Base-by-base conservation (phyloP, 176 grass and related monocot species). In the Otatea glauca region DNA sequence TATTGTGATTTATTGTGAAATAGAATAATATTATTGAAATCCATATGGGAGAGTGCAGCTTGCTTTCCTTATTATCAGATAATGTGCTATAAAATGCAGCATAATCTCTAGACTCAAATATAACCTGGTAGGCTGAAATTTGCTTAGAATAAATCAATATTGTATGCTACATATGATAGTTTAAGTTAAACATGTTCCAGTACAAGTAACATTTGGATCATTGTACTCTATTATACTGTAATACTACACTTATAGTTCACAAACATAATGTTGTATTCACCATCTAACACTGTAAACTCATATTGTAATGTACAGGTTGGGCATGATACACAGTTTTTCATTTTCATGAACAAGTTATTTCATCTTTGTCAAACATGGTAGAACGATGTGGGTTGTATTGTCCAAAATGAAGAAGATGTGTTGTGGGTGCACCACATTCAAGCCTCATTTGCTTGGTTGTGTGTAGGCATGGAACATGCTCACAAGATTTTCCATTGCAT, bases 61-160 rank as follows among this genome's bases (percentile, higher is more conserved):
- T 81, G 51, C 35, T 84, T 65, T 61, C 32, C 62, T 70, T 51
- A 60, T 43, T 61, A 61, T 56, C 35, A 68, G 67, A 85, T 75
- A 65, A 47, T 50, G 44, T 76, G 16, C 43, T 48, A 39, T 37
- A 4, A 71, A 58, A 20, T 45, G 23, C 51, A 70, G 21, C 38
- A 58, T 53, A 20, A 41, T 81, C 7, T 23, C 15, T 78, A 44
- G 76, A 65, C 24, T 79, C 63, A 32, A 47, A 64, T 51, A 51
- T 51, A 51, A 51, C 49, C 49, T 51, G 49, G 16, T 17, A 51
- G 49, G 49, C 15, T 51, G 49, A 51, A 51, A 8, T 62, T 18
- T 51, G 15, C 66, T 79, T n/a, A 14, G 21, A 23, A 16, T 41
- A 53, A 55, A 66, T 75, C 34, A 43, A 20, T 84, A 65, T 34